Evolutionary conservation across 1,284 basidiomycete species (phyloP).

Genomic region (Irpex sp.): DNA sequence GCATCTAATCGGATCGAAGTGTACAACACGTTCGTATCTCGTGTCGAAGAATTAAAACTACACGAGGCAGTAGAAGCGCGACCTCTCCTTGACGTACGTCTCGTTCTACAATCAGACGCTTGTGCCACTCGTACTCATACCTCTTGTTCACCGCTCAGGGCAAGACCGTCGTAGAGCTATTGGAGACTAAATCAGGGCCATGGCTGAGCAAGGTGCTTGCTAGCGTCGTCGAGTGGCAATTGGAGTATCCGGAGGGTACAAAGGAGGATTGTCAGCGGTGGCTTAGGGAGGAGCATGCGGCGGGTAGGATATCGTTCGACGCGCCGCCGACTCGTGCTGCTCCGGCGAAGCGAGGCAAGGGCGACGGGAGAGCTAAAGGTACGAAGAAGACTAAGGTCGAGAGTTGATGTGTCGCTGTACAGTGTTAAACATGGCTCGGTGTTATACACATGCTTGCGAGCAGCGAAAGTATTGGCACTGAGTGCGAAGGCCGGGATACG

Average conservation of each 20-base stretch:
- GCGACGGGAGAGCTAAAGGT: not conserved
- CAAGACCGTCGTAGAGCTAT: slow-evolving; percentile 53
- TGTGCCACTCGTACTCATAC: not conserved
- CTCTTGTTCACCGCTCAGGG: slow-evolving; percentile 48
- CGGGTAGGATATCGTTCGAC: slow-evolving; percentile 38
- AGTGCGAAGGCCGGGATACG: not conserved
- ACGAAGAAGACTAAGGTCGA: not conserved
- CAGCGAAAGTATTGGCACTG: not conserved
- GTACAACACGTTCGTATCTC: slow-evolving; percentile 65
- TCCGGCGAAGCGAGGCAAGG: slow-evolving; percentile 9
- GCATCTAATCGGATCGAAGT: slow-evolving; percentile 46
- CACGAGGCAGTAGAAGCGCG: slow-evolving; percentile 60
- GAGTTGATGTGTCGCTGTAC: not conserved
- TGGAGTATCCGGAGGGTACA: slow-evolving; percentile 65
- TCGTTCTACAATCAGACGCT: not conserved
- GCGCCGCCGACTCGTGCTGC: slow-evolving; percentile 17
- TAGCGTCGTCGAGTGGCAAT: slow-evolving; percentile 77
- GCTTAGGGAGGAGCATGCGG: slow-evolving; percentile 53
- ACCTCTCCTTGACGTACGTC: slow-evolving; percentile 73
- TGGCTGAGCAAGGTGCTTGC: slow-evolving; percentile 67
- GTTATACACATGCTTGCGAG: too few relatives aligned
- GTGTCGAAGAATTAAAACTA: slow-evolving; percentile 63
- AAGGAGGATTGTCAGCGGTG: slow-evolving; percentile 68
- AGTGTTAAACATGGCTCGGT: not conserved
- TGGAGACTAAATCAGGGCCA: slow-evolving; percentile 61